Evolutionary conservation across 805 yeast species (phyloP).

Genomic region (Candida alai): DNA sequence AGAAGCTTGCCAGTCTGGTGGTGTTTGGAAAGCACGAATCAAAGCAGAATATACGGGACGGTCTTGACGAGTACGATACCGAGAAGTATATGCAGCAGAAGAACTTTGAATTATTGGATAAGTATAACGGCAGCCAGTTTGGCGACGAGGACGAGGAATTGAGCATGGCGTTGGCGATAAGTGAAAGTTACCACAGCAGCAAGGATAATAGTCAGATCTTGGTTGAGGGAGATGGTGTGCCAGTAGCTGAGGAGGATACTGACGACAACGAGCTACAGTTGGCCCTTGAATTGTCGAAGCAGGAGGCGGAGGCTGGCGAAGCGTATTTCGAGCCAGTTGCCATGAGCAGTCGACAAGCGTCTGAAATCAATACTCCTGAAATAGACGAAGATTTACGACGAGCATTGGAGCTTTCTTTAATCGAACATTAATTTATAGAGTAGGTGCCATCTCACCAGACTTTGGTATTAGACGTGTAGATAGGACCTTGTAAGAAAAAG

Average conservation of each 20-base stretch:
- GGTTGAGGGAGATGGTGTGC: conserved; percentile 1
- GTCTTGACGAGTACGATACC: conserved; percentile 34
- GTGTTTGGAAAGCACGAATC: conserved; percentile 21
- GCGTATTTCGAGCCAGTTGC: not conserved
- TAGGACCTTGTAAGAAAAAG: too few species aligned
- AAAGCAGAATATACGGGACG: conserved; percentile 26
- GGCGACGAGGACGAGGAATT: conserved; percentile 37
- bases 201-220: not conserved
- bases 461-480: too few species aligned
- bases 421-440: too few species aligned
- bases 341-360: conserved; percentile 1
- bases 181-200: conserved; percentile 20
- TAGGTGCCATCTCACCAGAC: too few species aligned
- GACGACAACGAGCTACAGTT: conserved; percentile 32
- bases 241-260: conserved; percentile 8
- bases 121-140: conserved; percentile 43
- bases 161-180: conserved; percentile 41
- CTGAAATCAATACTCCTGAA: conserved; percentile 4
- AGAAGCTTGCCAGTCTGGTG: conserved; percentile 16
- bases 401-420: conserved; percentile 19
- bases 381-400: conserved; percentile 18
- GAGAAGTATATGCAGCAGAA: conserved; percentile 21
- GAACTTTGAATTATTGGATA: conserved; percentile 30
- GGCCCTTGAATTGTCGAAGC: conserved; percentile 18
- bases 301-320: conserved; percentile 2